A percentile compares a stretch with the other conserved stretches of the same genome.
phyloP scores from a whole-genome alignment of 345 rosid species.

The Murraya koenigii region DNA sequence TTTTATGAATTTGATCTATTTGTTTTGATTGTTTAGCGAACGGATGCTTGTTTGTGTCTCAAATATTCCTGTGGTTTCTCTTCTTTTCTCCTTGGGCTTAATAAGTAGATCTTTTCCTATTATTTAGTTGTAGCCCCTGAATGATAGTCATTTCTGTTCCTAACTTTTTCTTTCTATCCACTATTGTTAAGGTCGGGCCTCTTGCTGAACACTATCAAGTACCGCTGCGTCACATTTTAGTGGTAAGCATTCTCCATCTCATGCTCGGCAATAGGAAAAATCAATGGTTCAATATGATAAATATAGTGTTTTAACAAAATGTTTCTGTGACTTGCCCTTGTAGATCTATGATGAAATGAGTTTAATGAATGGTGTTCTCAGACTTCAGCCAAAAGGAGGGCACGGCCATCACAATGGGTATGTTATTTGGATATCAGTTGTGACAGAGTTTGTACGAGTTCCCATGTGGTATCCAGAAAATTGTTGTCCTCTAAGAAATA shows the following conservation, averaged over 20 bases:
- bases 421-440: constrained; percentile 12
- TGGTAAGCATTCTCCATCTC: constrained; percentile 42
- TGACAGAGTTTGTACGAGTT: neutral
- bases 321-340: constrained; percentile 16
- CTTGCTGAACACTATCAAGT: constrained; percentile 91
- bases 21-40: neutral
- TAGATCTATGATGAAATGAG: constrained; percentile 89
- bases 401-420: constrained; percentile 94
- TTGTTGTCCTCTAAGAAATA: neutral
- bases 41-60: neutral
- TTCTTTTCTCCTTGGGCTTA: neutral
- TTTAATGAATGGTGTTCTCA: constrained; percentile 84
- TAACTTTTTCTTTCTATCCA: constrained; percentile 11
- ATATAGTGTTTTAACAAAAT: neutral
- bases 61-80: neutral
- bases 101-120: neutral
- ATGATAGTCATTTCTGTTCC: neutral
- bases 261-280: neutral
- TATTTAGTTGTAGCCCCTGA: neutral
- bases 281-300: neutral
- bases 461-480: neutral
- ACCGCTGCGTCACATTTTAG: constrained; percentile 77
- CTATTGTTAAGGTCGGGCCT: constrained; percentile 66
- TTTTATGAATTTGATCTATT: neutral
- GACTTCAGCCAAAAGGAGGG: constrained; percentile 86